Base-by-base conservation (phyloP, 2,329 filamentous ascomycete species). In the Fusarium bactridioides region DNA sequence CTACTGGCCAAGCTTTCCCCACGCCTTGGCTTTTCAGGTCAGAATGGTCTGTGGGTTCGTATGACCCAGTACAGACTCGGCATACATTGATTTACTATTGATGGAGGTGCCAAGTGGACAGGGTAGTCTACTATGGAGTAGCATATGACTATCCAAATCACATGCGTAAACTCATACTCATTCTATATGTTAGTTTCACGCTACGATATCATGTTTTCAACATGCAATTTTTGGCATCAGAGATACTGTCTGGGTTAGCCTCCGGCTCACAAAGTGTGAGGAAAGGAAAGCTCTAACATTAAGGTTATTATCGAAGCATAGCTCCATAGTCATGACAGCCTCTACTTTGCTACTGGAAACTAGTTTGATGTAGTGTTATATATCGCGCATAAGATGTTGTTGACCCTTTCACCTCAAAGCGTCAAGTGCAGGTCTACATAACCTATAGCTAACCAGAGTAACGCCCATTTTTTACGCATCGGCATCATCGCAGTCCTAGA, bases 291-390 rank as follows among this genome's bases (percentile, higher is more conserved):
- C 19, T 21, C 12, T 15, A 2, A 15, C 5, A 21, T 10, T 3
- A 10, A 11, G 3, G 9, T 3, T 15, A 0, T 10, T 2, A 16
- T 4, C 9, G 0, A 21, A 16, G 4, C 0, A 31, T 7, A 4
- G 8, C 8, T 21, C 6, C 4, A 15, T 13, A 11, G 2, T 16
- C 21, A 38, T 8, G 7, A 21, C 11, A 13, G 5, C 1, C 3
- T 21, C 37, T 38, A 19, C 6, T 33, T 23, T 0, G 3, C 3
- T 11, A 9, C 10, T 19, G 2, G 7, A 33, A 33, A 25, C 5
- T 2, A 11, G 8, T 7, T 29, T 54, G 5, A 29, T 19, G 0
- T 5, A 13, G 13, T 12, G 1, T 7, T 21, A 16, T 5, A 5
- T 3, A 13, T 9, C 3, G 5, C 18, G 13, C 2, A 31, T n/a